A percentile compares a stretch with the other conserved stretches of the same genome.
These are phyloP conservation scores for Akebia trifoliata DNA, from an alignment of 164 flowering plant species.

Conservation along the genomic window DNA sequence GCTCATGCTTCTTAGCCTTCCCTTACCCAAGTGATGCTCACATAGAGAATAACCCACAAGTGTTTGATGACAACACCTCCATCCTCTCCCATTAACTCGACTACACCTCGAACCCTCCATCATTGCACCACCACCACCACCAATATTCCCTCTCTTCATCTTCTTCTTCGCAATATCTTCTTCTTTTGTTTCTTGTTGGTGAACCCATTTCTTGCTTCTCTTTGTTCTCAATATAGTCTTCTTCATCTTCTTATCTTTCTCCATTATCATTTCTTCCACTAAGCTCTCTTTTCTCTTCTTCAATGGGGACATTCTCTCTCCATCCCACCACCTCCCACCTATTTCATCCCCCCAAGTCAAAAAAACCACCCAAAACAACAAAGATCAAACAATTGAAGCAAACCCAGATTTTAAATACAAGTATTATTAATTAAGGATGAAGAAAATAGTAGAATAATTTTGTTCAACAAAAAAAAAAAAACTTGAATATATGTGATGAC, in stretches of 20 bases:
- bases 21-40: constrained; percentile 87
- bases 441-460: too few species aligned
- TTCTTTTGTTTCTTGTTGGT: neutral
- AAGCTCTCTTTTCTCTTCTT: constrained; percentile 53
- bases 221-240: neutral
- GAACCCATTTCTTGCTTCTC: constrained; percentile 24
- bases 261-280: constrained; percentile 11
- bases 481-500: too few species aligned
- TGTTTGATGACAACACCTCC: constrained; percentile 86
- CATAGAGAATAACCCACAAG: constrained; percentile 83
- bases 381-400: neutral
- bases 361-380: neutral
- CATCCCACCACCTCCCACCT: constrained; percentile 35
- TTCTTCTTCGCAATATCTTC: constrained; percentile 7
- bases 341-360: neutral
- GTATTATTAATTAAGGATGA: neutral
- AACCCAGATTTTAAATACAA: neutral
- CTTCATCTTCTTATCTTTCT: neutral
- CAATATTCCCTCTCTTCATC: constrained; percentile 27
- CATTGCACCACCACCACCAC: constrained; percentile 26
- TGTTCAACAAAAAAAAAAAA: too few species aligned
- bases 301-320: constrained; percentile 35
- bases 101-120: constrained; percentile 88
- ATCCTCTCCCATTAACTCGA: constrained; percentile 81
- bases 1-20: constrained; percentile 60